A percentile compares a stretch with the other conserved stretches of the same genome.
Evolutionary conservation across 805 yeast genomes (phyloP).

Genomic region (Lipomyces kockii): DNA sequence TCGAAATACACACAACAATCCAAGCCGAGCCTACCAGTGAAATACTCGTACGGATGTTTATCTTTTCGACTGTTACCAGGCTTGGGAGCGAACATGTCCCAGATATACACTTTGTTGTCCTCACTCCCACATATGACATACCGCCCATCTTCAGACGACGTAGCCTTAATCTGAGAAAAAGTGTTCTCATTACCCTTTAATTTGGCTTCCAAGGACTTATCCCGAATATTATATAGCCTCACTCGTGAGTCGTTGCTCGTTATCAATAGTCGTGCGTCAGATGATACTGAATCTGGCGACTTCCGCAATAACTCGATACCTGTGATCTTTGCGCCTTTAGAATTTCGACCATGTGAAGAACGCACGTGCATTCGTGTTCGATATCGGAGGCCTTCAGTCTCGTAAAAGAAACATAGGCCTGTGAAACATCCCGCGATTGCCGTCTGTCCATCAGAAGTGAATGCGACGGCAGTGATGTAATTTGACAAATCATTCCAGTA

Average conservation of each 20-base stretch:
- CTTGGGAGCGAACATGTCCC: conserved; percentile 55
- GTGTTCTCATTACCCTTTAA: conserved; percentile 76
- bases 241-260: conserved; percentile 84
- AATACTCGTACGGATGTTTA: conserved; percentile 34
- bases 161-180: conserved; percentile 73
- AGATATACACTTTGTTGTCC: conserved; percentile 82
- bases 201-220: conserved; percentile 62
- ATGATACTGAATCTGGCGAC: conserved; percentile 37
- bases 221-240: conserved; percentile 63
- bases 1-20: conserved; percentile 49
- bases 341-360: conserved; percentile 42
- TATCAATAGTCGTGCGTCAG: conserved; percentile 55
- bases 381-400: conserved; percentile 65
- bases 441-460: conserved; percentile 66
- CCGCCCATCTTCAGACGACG: conserved; percentile 58
- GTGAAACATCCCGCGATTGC: conserved; percentile 76
- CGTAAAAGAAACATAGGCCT: conserved; percentile 66
- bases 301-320: conserved; percentile 59
- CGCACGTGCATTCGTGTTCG: conserved; percentile 53
- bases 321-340: conserved; percentile 66
- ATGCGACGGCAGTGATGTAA: conserved; percentile 72
- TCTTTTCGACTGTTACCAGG: conserved; percentile 38
- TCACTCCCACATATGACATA: conserved; percentile 81
- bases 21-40: conserved; percentile 22
- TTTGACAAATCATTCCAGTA: conserved; percentile 65